Conservation (phyloP, 345 rosid genomes). For the Pugionium dolabratum region DNA sequence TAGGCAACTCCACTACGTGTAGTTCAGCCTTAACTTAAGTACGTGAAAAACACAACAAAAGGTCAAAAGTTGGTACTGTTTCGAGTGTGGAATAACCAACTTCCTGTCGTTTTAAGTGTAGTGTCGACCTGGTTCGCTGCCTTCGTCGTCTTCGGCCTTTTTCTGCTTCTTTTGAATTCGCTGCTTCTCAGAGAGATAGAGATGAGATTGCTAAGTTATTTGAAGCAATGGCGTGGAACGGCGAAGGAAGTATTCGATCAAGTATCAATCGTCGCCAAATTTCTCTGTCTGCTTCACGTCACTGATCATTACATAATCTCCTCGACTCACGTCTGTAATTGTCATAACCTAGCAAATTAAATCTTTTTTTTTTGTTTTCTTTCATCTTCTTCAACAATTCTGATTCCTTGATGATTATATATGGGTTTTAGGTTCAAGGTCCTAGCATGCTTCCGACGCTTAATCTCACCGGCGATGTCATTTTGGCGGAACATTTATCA, state of each 20-base stretch:
- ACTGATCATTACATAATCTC: constrained; percentile 58
- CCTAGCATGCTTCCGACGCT: constrained; percentile 87
- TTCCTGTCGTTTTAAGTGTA: too few species aligned
- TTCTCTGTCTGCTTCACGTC: constrained; percentile 58
- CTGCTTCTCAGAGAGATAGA: too few species aligned
- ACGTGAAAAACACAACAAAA: too few species aligned
- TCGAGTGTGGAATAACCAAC: too few species aligned
- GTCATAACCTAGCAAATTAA: not conserved
- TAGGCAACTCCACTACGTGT: too few species aligned
- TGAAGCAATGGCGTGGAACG: constrained; percentile 45
- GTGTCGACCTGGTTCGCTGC: too few species aligned
- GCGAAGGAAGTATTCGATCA: constrained; percentile 47
- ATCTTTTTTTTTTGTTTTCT: not conserved
- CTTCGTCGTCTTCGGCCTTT: too few species aligned
- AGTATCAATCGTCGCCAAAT: constrained; percentile 28
- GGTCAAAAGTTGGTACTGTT: too few species aligned
- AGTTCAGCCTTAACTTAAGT: too few species aligned
- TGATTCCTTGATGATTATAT: not conserved
- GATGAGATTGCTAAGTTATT: not conserved
- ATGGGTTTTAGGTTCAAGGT: constrained; percentile 59
- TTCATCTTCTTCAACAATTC: not conserved
- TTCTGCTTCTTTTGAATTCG: too few species aligned
- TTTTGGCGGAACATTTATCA: constrained; percentile 63
- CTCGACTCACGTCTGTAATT: constrained; percentile 53
- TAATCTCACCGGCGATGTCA: constrained; percentile 67